A percentile compares a stretch with the other conserved stretches of the same genome.
Conservation (phyloP, 306 rosid species). For the Vachellia collinsii region DNA sequence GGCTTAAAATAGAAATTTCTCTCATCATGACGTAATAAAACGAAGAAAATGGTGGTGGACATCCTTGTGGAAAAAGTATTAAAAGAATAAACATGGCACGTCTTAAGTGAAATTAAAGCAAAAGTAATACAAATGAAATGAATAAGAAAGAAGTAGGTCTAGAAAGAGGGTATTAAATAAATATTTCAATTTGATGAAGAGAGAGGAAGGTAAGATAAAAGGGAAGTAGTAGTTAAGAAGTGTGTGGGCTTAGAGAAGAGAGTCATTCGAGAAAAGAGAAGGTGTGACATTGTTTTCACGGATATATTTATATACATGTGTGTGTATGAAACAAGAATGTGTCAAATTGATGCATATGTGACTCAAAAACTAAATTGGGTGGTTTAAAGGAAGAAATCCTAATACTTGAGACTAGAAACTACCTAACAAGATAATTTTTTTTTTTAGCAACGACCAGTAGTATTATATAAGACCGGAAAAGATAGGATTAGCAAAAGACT, state of each 20-base stretch:
- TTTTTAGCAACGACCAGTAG: too few relatives aligned
- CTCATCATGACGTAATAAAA: not conserved
- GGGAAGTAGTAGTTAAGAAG: not conserved
- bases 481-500: too few relatives aligned
- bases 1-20: not conserved
- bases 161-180: not conserved
- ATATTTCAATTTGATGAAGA: not conserved
- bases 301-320: too few relatives aligned
- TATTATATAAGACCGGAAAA: too few relatives aligned
- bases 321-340: too few relatives aligned
- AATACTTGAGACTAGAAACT: too few relatives aligned
- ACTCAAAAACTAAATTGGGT: too few relatives aligned
- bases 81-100: not conserved
- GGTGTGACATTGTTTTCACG: constrained; percentile 46
- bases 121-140: constrained; percentile 33
- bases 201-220: not conserved
- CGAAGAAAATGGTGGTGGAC: not conserved
- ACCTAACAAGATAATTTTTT: too few relatives aligned
- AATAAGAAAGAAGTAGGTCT: not conserved
- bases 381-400: too few relatives aligned
- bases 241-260: not conserved
- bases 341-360: too few relatives aligned
- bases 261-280: constrained; percentile 12
- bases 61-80: constrained; percentile 8
- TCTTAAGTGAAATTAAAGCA: constrained; percentile 46